Evolutionary conservation across 257 asterid species (phyloP), one percentile per base, ranked within the genome.

Genomic region (Handroanthus guayacan): DNA sequence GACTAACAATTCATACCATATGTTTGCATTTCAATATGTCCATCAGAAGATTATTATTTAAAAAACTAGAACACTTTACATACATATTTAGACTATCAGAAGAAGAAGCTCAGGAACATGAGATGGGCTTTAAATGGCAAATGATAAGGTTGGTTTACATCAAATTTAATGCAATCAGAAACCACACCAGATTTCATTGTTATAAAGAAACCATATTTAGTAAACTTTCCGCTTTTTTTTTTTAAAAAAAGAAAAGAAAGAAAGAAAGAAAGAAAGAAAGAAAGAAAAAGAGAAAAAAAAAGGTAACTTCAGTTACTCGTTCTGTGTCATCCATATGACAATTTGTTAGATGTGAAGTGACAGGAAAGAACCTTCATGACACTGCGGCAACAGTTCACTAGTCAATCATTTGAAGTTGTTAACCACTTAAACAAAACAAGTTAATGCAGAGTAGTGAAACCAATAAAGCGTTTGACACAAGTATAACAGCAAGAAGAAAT

Each of bases 31-130:
- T 48, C 39, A 25, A 50, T 43, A 75, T 62, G 31, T 43, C 47
- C 67, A 74, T 77, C 61, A 77, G 36, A 39, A 77, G 64, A 36
- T 10, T 55, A 71, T 71, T 44, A 62, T 18, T 37, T 4, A 5
- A 63, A 57, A 4, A 71, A 39, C 50, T 62, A 77, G 52, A 63
- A 39, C 25, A 36, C 78, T 45, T 65, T 14, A 63, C 70, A 65
- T 66, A 17, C 55, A 48, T 14, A 47, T 47, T 61, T 10, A 17
- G 31, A 34, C 25, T 39, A 18, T 51, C 58, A 47, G 17, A 3
- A 11, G 43, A 65, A 44, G 55, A 75, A 9, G 60, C 67, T 41
- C 17, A 61, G 12, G 9, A 60, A 73, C 10, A 58, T 14, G 63
- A 72, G 64, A 50, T 20, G 51, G 62, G 62, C 11, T 17, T 37